Conservation (phyloP, 352 stramenopile species). For the Globisporangium barbulae region DNA sequence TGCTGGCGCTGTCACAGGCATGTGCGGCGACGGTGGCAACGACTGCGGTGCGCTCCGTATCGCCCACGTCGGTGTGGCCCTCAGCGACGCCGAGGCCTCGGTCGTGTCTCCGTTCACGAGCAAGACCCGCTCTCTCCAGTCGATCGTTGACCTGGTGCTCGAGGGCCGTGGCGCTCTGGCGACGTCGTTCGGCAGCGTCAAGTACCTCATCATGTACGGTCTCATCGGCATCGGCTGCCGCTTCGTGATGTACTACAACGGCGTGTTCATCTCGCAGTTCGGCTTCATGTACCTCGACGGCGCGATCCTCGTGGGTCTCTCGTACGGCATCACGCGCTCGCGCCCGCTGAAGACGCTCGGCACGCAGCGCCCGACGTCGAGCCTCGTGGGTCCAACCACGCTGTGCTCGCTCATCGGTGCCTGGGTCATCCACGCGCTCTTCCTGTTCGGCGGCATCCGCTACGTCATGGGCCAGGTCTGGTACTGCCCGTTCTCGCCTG, state of each 20-base stretch:
- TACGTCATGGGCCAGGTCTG: conserved; percentile 51
- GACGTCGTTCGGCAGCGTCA: conserved; percentile 80
- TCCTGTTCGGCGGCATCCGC: conserved; percentile 61
- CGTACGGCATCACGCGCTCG: conserved; percentile 73
- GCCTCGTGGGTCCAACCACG: conserved; percentile 74
- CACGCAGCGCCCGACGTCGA: conserved; percentile 74
- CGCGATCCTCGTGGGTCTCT: conserved; percentile 73
- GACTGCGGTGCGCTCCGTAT: conserved; percentile 90
- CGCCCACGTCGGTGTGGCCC: conserved; percentile 87
- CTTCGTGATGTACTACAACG: conserved; percentile 85
- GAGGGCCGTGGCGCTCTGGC: conserved; percentile 81
- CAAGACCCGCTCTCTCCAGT: conserved; percentile 66
- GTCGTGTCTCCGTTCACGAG: conserved; percentile 90
- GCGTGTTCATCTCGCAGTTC: conserved; percentile 85
- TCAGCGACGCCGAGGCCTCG: conserved; percentile 87
- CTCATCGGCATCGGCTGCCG: conserved; percentile 81
- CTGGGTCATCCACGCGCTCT: conserved; percentile 69
- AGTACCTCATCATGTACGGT: conserved; percentile 89
- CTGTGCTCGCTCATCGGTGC: conserved; percentile 57
- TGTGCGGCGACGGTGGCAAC: conserved; percentile 88
- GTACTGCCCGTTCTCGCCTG: conserved; percentile 75
- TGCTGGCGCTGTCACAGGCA: conserved; percentile 62
- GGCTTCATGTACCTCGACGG: conserved; percentile 84
- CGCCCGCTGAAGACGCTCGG: conserved; percentile 56
- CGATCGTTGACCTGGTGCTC: conserved; percentile 73